Base-by-base conservation (phyloP, 2,329 filamentous ascomycete genomes). In the Beauveria brongniartii region DNA sequence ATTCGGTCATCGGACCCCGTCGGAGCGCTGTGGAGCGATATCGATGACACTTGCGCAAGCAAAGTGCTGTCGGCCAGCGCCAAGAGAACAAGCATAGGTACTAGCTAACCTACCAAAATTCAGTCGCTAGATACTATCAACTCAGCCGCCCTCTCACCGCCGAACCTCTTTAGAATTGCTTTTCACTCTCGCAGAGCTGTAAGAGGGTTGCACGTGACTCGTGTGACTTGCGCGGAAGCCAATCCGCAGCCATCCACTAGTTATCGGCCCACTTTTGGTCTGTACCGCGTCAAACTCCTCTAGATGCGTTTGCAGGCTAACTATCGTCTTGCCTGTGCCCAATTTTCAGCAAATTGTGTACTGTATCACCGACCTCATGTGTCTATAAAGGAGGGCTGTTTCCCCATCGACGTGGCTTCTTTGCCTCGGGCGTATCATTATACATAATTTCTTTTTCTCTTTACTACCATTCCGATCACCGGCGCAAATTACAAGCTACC, bases 201-300 rank as follows among this genome's bases (percentile, higher is more conserved):
- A 41, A 61, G 46, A 48, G 22, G 41, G 43, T 22, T 9, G 34
- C 59, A 61, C 59, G 59, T 61, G 59, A 61, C 46, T 34, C 8
- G 34, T 52, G 18, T 12, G 43, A 46, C 52, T 47, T 24, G 9
- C 12, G 16, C 20, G 26, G 26, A 26, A 30, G 30, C 41, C 43
- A 50, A 34, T 48, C 51, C 51, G 34, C 44, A 51, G 37, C 59
- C 37, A 52, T 61, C 46, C 52, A 56, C 59, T n/a, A n/a, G n/a
- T n/a, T n/a, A 46, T 41, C 20, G 59, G n/a, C 52, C 59, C 59
- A 61, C 59, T 61, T 54, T 43, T 26, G 16, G 28, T 26, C 12
- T 48, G 48, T 51, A 59, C 48, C 61, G 61, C 61, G 61, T 62
- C 61, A 62, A 62, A 62, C 61, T 62, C 50, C 48, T 62, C 61